A percentile compares a stretch with the other conserved stretches of the same genome.
Conservation (phyloP, 1,284 basidiomycete species). For the Ganoderma lingzhi region DNA sequence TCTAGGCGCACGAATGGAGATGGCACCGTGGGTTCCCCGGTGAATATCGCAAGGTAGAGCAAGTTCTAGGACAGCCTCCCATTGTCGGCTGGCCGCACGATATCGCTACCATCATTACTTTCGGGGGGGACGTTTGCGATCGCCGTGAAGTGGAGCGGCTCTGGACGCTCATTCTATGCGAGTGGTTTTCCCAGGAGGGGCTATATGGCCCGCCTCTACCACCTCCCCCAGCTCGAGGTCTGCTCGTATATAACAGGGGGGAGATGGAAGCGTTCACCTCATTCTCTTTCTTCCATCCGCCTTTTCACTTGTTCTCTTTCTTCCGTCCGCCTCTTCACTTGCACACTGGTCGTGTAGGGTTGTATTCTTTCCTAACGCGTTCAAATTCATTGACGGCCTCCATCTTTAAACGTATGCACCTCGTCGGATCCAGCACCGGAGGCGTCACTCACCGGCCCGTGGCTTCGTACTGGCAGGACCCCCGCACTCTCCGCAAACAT, state of each 20-base stretch:
- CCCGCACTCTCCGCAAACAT: constrained; percentile 9
- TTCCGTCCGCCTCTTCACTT: not conserved
- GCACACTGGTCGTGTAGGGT: constrained; percentile 23
- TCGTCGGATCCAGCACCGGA: not conserved
- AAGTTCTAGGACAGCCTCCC: not conserved
- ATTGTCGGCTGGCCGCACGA: not conserved
- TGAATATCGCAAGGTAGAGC: not conserved
- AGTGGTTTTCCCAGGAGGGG: not conserved
- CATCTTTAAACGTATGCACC: constrained; percentile 6
- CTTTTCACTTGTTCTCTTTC: constrained; percentile 16
- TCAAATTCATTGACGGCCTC: constrained; percentile 15
- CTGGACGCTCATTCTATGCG: not conserved
- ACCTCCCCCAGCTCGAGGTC: not conserved
- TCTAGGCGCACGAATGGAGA: not conserved
- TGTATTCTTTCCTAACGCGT: constrained; percentile 14
- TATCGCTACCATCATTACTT: not conserved
- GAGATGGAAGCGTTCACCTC: not conserved
- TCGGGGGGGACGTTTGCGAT: not conserved
- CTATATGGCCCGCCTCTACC: not conserved
- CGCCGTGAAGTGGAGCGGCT: too few species aligned
- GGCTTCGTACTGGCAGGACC: not conserved
- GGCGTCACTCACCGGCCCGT: not conserved
- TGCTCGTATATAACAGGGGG: constrained; percentile 10
- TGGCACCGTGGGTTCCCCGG: not conserved
- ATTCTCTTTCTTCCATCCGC: constrained; percentile 19